phyloP scores from a whole-genome alignment of 116 monocot genomes.

The Zostera marina region DNA sequence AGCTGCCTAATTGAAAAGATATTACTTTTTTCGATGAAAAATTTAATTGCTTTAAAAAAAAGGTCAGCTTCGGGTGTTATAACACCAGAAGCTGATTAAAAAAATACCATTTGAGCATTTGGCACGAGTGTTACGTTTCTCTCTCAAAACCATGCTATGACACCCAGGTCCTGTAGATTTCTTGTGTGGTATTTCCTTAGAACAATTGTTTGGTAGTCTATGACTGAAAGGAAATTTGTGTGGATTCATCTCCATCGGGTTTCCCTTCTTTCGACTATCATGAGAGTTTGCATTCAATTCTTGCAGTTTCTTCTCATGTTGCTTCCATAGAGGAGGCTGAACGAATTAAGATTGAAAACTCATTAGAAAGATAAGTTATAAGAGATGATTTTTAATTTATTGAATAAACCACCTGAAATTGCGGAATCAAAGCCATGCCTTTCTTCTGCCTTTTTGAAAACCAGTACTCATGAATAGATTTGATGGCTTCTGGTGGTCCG shows the following conservation, averaged over 20 bases:
- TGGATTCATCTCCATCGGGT: constrained; percentile 36
- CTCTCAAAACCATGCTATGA: constrained; percentile 25
- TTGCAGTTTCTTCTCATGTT: constrained; percentile 2
- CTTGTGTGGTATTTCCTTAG: constrained; percentile 76
- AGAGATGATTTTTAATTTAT: not conserved
- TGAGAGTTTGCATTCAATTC: constrained; percentile 9
- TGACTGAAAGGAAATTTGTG: constrained; percentile 89
- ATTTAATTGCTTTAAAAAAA: not conserved
- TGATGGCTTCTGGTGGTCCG: constrained; percentile 32
- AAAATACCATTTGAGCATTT: not conserved
- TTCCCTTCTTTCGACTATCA: constrained; percentile 19
- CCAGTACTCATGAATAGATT: constrained; percentile 70
- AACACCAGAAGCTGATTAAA: no score
- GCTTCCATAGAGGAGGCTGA: constrained; percentile 5
- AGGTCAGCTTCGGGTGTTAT: no score
- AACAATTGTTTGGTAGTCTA: constrained; percentile 56
- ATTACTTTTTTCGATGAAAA: not conserved
- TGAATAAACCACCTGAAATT: constrained; percentile 53
- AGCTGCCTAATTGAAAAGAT: not conserved
- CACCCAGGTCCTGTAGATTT: constrained; percentile 20
- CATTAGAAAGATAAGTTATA: not conserved
- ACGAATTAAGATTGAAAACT: not conserved
- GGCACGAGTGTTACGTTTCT: constrained; percentile 13
- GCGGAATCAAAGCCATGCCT: constrained; percentile 67
- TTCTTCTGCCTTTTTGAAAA: constrained; percentile 56